Base-by-base conservation (phyloP, 1,284 basidiomycete genomes). In the Marasmius tenuissimus region DNA sequence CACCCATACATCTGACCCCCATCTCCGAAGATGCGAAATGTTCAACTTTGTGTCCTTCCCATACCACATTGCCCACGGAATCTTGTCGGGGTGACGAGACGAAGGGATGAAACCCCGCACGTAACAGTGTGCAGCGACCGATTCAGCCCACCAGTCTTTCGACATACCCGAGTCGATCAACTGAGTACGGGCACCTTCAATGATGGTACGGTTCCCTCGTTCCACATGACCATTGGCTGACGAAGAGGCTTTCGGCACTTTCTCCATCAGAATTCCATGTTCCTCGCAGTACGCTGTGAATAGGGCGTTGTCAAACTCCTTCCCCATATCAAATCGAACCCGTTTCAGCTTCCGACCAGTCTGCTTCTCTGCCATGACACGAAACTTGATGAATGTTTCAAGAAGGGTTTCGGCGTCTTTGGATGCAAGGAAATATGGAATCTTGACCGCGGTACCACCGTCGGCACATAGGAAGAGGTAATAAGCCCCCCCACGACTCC, bases 161-260 rank as follows among this genome's bases (percentile, higher is more conserved):
- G 14, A 9, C 33, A 60, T 58, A 4, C 56, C 12, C 9, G 50
- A 20, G 18, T 62, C 58, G 22, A 49, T 35, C 58, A 22, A n/a
- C 53, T 57, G 62, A 35, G 11, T 51, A 4, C 45, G 27, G 1
- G 56, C 50, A 16, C 62, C 60, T n/a, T 53, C 49, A 5, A 63
- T 59, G 14, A 47, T 14, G 37, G 60, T 64, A 9, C 57, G 33
- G 22, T 64, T 64, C 1, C 55, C 60, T 1, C 61, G 50, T 38
- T 64, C 63, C 0, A 62, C 63, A 37, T 61, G 60, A 1, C 63
- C 60, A 55, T 64, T 61, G 0, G 63, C 63, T 11, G 60, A 18
- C 42, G 63, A 64, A 2, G 63, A 64, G 1, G 58, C 65, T 35
- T 65, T 66, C 9, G 65, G 65, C 6, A 66, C 39, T 6, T 34